Evolutionary conservation across 2,329 filamentous ascomycete genomes (phyloP).

Genomic region (Botryotinia narcissicola): DNA sequence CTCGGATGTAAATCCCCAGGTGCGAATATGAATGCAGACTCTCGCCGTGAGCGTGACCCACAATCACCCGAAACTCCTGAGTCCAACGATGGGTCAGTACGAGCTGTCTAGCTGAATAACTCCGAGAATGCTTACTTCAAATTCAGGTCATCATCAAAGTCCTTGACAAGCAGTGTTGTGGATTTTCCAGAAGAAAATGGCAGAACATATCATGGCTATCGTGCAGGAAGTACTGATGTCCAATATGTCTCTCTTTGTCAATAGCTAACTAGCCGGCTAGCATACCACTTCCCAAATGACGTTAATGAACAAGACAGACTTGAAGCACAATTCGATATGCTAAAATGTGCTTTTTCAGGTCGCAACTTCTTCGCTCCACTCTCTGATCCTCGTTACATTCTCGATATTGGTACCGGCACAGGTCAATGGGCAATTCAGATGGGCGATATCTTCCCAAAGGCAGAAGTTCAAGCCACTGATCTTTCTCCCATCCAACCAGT

Average conservation of each 20-base stretch:
- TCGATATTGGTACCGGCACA: slow-evolving; percentile 49
- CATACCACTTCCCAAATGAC: slow-evolving; percentile 46
- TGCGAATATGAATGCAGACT: background rate
- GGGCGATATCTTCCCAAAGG: slow-evolving; percentile 58
- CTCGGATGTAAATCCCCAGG: background rate
- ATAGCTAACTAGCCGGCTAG: slow-evolving; percentile 21
- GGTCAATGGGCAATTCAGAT: slow-evolving; percentile 62
- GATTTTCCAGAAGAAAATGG: slow-evolving; percentile 32
- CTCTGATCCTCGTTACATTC: slow-evolving; percentile 36
- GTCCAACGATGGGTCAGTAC: background rate
- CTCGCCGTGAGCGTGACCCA: background rate
- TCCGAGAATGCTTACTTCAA: background rate
- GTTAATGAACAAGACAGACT: slow-evolving; percentile 49
- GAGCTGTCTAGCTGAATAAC: background rate
- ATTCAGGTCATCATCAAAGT: slow-evolving; percentile 16
- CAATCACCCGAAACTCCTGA: slow-evolving; percentile 6
- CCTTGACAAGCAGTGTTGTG: slow-evolving; percentile 31
- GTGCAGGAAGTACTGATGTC: slow-evolving; percentile 16
- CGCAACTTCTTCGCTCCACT: slow-evolving; percentile 46
- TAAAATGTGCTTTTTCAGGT: slow-evolving; percentile 40
- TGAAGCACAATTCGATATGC: slow-evolving; percentile 49
- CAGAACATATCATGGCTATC: slow-evolving; percentile 30
- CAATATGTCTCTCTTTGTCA: background rate
- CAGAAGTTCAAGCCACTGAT: slow-evolving; percentile 61
- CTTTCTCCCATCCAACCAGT: slow-evolving; percentile 66